phyloP scores from a whole-genome alignment of 345 rosid species.

The Eucalyptus viminalis region DNA sequence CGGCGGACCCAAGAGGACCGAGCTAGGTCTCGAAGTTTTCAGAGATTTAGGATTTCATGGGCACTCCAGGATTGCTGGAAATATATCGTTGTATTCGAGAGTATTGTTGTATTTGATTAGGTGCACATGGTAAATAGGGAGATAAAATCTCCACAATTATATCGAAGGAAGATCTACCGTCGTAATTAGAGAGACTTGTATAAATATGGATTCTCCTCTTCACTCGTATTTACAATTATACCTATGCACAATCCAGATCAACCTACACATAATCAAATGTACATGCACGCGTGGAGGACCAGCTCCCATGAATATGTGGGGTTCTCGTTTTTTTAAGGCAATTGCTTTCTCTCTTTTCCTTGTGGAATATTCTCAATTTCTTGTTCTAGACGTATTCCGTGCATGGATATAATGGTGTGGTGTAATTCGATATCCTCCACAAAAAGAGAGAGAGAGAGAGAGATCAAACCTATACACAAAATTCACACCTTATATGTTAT shows the following conservation, averaged over 20 bases:
- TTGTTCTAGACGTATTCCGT: not conserved
- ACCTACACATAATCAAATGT: not conserved
- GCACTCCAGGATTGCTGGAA: not conserved
- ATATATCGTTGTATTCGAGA: not conserved
- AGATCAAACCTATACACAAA: not conserved
- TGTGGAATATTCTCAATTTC: not conserved
- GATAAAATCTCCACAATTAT: not conserved
- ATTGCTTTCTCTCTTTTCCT: not conserved
- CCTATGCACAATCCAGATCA: too few relatives aligned
- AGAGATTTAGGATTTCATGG: not conserved
- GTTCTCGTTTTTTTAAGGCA: not conserved
- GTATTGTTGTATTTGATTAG: not conserved
- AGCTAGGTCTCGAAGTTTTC: not conserved
- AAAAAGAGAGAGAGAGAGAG: not conserved
- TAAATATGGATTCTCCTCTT: not conserved
- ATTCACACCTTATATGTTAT: not conserved
- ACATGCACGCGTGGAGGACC: not conserved
- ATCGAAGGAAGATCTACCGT: fast-evolving
- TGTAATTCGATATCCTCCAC: not conserved
- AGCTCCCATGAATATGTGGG: not conserved
- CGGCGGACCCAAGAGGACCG: not conserved
- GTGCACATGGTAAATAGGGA: not conserved
- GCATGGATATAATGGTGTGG: not conserved
- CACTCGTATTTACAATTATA: not conserved
- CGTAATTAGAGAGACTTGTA: not conserved